These are phyloP conservation scores for Lineolata rhizophorae DNA, from an alignment of 495 filamentous ascomycete species.

Conservation along the genomic window DNA sequence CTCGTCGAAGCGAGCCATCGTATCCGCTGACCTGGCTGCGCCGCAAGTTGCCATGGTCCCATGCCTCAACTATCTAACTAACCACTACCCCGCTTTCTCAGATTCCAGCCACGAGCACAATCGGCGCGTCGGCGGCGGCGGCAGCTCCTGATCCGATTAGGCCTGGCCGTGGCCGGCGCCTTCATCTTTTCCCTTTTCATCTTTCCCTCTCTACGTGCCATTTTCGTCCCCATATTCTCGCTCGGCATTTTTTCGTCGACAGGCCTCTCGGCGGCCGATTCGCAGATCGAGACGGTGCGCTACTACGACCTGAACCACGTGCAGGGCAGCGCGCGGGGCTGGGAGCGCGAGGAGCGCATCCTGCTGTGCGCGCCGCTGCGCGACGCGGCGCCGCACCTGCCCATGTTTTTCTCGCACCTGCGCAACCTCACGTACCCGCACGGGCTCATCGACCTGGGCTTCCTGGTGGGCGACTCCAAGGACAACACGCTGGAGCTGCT, in stretches of 20 bases:
- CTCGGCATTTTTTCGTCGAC: constrained; percentile 47
- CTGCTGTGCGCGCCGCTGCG: constrained; percentile 86
- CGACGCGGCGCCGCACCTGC: constrained; percentile 80
- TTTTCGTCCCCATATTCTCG: constrained; percentile 37
- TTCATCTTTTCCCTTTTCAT: constrained; percentile 43
- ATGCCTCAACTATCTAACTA: too few relatives aligned
- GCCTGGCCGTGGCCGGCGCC: constrained; percentile 31
- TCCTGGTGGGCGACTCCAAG: constrained; percentile 93
- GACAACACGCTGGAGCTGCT: constrained; percentile 70
- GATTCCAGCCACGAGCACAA: constrained; percentile 74
- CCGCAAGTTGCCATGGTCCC: too few relatives aligned
- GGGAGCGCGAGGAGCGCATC: constrained; percentile 89
- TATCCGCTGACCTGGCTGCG: too few relatives aligned
- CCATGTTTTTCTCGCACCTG: constrained; percentile 96
- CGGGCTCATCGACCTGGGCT: constrained; percentile 85
- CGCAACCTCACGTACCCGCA: constrained; percentile 95
- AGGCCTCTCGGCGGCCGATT: constrained; percentile 46
- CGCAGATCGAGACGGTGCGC: constrained; percentile 75
- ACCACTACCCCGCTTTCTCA: too few relatives aligned
- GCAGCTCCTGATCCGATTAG: constrained; percentile 49
- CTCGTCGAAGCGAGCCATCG: too few relatives aligned
- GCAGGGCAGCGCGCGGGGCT: constrained; percentile 71
- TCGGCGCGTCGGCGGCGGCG: constrained; percentile 50
- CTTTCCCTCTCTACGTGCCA: constrained; percentile 45
- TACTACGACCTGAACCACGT: constrained; percentile 91